A percentile compares a stretch with the other conserved stretches of the same genome.
These are phyloP conservation scores for Hypsizygus ulmarius DNA, from an alignment of 1,284 basidiomycete species.

Conservation along the genomic window DNA sequence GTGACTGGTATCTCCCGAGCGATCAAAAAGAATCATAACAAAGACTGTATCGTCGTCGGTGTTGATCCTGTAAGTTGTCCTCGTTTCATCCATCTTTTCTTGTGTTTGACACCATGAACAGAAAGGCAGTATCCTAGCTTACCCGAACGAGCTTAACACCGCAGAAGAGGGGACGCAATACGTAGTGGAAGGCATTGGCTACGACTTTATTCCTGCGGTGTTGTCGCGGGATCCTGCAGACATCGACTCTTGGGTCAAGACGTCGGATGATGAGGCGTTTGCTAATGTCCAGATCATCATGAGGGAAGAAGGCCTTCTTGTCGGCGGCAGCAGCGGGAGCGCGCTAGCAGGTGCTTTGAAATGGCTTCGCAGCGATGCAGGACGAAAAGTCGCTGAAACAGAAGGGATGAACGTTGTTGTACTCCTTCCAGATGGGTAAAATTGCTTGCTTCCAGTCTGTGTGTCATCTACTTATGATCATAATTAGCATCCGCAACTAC, in stretches of 20 bases:
- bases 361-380: constrained; percentile 75
- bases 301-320: constrained; percentile 83
- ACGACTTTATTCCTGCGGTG: constrained; percentile 89
- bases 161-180: constrained; percentile 64
- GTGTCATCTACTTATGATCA: not conserved
- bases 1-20: constrained; percentile 85
- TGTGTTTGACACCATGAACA: constrained; percentile 28
- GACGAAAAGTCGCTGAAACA: constrained; percentile 64
- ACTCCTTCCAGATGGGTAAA: constrained; percentile 86
- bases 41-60: constrained; percentile 73
- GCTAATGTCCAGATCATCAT: constrained; percentile 77
- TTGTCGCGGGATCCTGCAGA: constrained; percentile 54
- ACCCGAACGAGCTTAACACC: constrained; percentile 63
- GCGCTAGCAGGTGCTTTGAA: constrained; percentile 75
- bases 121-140: constrained; percentile 86
- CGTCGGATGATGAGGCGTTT: constrained; percentile 80
- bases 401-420: constrained; percentile 86
- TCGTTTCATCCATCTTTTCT: not conserved
- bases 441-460: not conserved
- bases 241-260: constrained; percentile 85
- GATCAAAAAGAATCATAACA: constrained; percentile 76
- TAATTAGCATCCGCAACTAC: constrained; percentile 83
- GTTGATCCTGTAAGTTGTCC: constrained; percentile 77
- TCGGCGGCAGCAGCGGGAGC: constrained; percentile 91
- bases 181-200: constrained; percentile 92